A percentile compares a stretch with the other conserved stretches of the same genome.
These are phyloP conservation scores for Nicotiana otophora DNA, from an alignment of 257 asterid genomes.

Conservation along the genomic window DNA sequence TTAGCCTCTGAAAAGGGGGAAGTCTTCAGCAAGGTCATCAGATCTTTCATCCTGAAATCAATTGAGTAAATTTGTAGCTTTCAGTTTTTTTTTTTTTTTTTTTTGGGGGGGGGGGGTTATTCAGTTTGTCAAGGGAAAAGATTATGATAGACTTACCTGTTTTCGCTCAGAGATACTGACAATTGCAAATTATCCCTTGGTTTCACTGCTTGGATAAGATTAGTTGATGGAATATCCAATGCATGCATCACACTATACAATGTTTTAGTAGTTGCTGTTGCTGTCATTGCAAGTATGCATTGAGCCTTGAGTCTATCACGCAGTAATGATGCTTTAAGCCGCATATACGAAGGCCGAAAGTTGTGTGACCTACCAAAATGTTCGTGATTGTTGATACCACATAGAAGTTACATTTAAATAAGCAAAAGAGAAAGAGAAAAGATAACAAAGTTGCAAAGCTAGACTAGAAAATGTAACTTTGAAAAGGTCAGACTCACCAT, in stretches of 20 bases:
- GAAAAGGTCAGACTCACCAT: slow-evolving; percentile 55
- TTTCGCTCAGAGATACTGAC: slow-evolving; percentile 64
- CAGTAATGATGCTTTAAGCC: slow-evolving; percentile 86
- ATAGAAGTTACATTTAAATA: background rate
- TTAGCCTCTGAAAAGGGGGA: slow-evolving; percentile 59
- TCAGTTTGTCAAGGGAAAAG: background rate
- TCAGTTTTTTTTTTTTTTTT: background rate
- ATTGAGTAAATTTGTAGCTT: slow-evolving; percentile 9
- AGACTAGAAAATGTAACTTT: background rate
- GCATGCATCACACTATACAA: slow-evolving; percentile 70
- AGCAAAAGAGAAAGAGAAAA: background rate
- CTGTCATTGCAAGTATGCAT: slow-evolving; percentile 96
- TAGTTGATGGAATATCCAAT: slow-evolving; percentile 65
- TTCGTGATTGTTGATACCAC: slow-evolving; percentile 3
- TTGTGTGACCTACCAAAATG: slow-evolving; percentile 85
- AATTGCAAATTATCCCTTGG: slow-evolving; percentile 81
- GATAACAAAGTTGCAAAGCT: background rate
- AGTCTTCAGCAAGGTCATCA: slow-evolving; percentile 63
- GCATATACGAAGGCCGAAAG: slow-evolving; percentile 98
- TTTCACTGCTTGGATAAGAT: slow-evolving; percentile 64
- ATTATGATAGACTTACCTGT: slow-evolving; percentile 39
- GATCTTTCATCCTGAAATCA: slow-evolving; percentile 62
- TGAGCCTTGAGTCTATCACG: slow-evolving; percentile 63
- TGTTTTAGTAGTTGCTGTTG: slow-evolving; percentile 84
- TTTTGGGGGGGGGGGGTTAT: background rate